These are phyloP conservation scores for Pseudogymnoascus sp. DNA, from an alignment of 2,329 filamentous ascomycete species.

Conservation along the genomic window DNA sequence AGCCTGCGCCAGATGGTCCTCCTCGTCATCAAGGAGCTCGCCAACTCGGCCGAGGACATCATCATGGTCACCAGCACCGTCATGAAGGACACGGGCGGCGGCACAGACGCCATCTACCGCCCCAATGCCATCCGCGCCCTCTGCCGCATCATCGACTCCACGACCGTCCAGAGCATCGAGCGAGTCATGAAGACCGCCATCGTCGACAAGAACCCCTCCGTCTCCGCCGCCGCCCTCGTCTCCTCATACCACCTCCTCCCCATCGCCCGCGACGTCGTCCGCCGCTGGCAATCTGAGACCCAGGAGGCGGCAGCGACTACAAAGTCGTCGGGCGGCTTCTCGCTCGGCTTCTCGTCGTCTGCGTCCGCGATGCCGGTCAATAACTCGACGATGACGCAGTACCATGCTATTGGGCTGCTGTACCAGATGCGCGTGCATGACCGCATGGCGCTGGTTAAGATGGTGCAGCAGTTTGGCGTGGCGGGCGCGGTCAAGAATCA, in stretches of 20 bases:
- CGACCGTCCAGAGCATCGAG: conserved; percentile 95
- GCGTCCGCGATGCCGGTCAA: conserved; percentile 69
- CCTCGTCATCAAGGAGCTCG: conserved; percentile 94
- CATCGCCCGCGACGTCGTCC: conserved; percentile 88
- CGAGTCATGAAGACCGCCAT: conserved; percentile 98
- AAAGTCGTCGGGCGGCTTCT: conserved; percentile 86
- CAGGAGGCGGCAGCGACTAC: conserved; percentile 88
- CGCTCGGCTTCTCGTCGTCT: conserved; percentile 82
- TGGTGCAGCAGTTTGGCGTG: conserved; percentile 98
- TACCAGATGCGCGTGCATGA: conserved; percentile 98
- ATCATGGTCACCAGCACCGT: conserved; percentile 99
- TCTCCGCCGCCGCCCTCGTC: conserved; percentile 90
- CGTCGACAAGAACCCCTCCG: conserved; percentile 96
- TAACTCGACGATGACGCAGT: conserved; percentile 96
- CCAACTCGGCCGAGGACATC: conserved; percentile 91
- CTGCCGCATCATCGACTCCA: conserved; percentile 93
- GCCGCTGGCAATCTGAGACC: conserved; percentile 97
- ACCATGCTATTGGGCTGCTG: conserved; percentile 92
- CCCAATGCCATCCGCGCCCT: conserved; percentile 93
- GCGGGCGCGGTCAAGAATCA: conserved; percentile 92
- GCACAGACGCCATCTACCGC: conserved; percentile 87
- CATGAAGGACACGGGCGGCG: conserved; percentile 97
- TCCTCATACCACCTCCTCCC: conserved; percentile 97
- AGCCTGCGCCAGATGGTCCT: conserved; percentile 98
- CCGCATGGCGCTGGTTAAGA: conserved; percentile 97